Conservation (phyloP, 805 yeast species). For the Naumovozyma dairenensis region DNA sequence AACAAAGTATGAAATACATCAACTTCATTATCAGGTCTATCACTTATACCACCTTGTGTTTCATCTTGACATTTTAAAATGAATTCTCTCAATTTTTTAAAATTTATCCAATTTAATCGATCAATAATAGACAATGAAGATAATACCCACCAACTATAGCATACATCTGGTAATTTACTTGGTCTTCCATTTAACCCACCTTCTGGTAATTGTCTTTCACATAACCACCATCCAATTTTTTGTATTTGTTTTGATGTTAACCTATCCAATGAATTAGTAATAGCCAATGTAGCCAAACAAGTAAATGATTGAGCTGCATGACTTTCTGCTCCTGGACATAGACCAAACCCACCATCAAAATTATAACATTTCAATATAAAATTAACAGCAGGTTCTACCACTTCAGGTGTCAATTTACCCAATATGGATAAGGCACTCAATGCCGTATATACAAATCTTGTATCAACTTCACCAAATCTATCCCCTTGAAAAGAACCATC, state of each 20-base stretch:
- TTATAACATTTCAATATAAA: conserved; percentile 67
- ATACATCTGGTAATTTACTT: conserved; percentile 92
- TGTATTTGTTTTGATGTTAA: conserved; percentile 32
- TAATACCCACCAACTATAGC: conserved; percentile 97
- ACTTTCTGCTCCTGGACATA: conserved; percentile 88
- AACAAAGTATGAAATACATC: conserved; percentile 91
- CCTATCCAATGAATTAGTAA: conserved; percentile 47
- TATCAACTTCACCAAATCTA: conserved; percentile 82
- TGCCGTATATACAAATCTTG: conserved; percentile 81
- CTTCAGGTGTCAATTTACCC: conserved; percentile 47
- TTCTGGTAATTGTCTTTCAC: conserved; percentile 73
- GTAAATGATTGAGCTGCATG: conserved; percentile 91
- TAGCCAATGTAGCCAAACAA: conserved; percentile 71
- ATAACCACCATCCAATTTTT: conserved; percentile 70
- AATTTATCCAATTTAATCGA: conserved; percentile 70
- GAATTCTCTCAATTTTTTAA: conserved; percentile 48
- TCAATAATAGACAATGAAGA: conserved; percentile 61
- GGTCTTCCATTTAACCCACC: conserved; percentile 98
- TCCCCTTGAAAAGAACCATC: conserved; percentile 86
- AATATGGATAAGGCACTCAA: conserved; percentile 63
- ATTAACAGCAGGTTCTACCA: conserved; percentile 51
- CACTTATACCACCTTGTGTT: conserved; percentile 82
- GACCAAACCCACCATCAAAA: conserved; percentile 94
- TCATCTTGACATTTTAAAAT: conserved; percentile 71
- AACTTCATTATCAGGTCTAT: conserved; percentile 80